phyloP scores from a whole-genome alignment of 192 early-diverging fungal species.

The Gaertneriomyces sp. region DNA sequence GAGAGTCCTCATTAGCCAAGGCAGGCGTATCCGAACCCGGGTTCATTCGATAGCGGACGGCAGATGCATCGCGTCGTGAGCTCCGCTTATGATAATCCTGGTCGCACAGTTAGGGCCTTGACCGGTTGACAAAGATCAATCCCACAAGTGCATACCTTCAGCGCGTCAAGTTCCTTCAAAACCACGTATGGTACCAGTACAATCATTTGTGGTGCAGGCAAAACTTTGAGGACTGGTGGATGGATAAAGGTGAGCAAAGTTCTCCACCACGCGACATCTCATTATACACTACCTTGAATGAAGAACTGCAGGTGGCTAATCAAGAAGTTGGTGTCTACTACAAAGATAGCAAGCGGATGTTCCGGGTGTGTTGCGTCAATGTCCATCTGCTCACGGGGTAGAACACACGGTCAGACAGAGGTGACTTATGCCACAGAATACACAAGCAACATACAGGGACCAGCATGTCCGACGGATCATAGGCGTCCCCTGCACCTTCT shows the following conservation, averaged over 20 bases:
- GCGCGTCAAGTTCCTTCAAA: slow-evolving; percentile 23
- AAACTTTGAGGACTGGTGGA: background rate
- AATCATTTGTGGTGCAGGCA: slow-evolving; percentile 18
- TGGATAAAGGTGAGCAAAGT: background rate
- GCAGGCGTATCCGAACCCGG: no score
- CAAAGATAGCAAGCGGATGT: slow-evolving; percentile 1
- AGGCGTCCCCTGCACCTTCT: background rate
- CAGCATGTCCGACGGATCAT: background rate
- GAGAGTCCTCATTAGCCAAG: no score
- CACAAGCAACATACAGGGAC: background rate
- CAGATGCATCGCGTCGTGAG: background rate
- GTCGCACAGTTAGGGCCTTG: no score
- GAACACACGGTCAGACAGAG: background rate
- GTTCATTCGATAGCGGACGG: background rate
- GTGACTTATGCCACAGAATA: background rate
- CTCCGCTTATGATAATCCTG: background rate
- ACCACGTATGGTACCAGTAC: slow-evolving; percentile 25
- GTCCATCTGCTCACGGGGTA: background rate
- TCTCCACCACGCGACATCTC: background rate
- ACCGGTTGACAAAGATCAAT: no score
- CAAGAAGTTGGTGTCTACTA: slow-evolving; percentile 27
- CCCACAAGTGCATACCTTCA: slow-evolving; percentile 9
- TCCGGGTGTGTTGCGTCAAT: background rate
- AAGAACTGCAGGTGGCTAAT: slow-evolving; percentile 20
- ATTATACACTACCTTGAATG: background rate